Base-by-base conservation (phyloP, 305 asterid species). In the Withania somnifera region DNA sequence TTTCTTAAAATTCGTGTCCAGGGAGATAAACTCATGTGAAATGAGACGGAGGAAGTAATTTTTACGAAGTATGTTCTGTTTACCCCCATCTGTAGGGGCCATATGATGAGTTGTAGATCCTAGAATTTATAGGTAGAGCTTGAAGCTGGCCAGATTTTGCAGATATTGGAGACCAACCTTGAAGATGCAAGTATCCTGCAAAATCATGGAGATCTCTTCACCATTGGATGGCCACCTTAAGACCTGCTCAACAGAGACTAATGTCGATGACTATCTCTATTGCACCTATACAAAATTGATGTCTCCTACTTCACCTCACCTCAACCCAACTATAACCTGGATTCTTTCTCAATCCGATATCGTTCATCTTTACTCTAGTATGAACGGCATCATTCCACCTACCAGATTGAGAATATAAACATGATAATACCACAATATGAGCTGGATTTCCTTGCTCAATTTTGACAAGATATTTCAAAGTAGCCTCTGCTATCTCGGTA, bases 291-390 rank as follows among this genome's bases (percentile, higher is more conserved):
- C 50, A 64, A 30, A 64, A 64, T 32, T 7, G 6, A 64, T 17
- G 50, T 34, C 15, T 4, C 75, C 57, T 20, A 71, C 38, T 42
- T 71, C 14, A 71, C 42, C 88, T 71, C 14, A 71, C 42, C 88
- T 91, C 92, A 69, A 93, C 89, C 95, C 98, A 93, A 86, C 98
- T 93, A 84, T 91, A 93, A 17, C 97, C 97, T 2, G 97, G 94
- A 78, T 81, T 88, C 78, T 94, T 94, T 71, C 84, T 89, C 36
- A 90, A 87, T 38, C 97, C 96, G 6, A 79, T 87, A 78, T 83
- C 83, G 38, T 86, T 89, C 93, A 94, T 94, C 60, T 86, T 89
- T 63, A 50, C 73, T 91, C 98, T 90, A 76, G 87, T 84, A 10
- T 75, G 58, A 32, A 87, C 85, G 11, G 95, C 97, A 73, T 91